phyloP scores from a whole-genome alignment of 495 filamentous ascomycete genomes.

The Talaromyces proteolyticus region DNA sequence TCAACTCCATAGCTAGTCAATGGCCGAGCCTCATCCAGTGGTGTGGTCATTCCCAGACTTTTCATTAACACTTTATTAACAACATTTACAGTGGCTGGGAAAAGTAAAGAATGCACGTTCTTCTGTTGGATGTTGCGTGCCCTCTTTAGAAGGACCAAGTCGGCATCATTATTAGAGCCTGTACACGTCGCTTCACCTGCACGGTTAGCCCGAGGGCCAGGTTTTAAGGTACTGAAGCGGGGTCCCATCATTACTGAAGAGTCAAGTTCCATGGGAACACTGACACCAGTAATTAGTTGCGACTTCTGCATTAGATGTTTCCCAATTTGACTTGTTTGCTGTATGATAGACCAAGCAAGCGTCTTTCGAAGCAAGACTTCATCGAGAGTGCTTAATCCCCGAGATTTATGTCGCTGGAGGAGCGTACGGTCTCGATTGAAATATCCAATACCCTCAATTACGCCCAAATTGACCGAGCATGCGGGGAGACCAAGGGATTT shows the following conservation, averaged over 20 bases:
- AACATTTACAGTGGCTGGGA: not conserved
- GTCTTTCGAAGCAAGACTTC: not conserved
- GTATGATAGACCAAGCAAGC: not conserved
- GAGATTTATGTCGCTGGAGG: not conserved
- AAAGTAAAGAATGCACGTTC: not conserved
- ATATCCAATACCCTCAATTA: constrained; percentile 20
- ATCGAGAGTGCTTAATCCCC: not conserved
- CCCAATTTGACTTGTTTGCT: not conserved
- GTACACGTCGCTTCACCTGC: not conserved
- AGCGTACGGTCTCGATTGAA: not conserved
- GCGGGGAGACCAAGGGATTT: constrained; percentile 15
- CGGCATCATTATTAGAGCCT: not conserved
- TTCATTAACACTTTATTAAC: not conserved
- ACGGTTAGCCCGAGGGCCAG: not conserved
- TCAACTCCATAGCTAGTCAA: constrained; percentile 40
- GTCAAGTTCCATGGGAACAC: not conserved
- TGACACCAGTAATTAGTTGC: not conserved
- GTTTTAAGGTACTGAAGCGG: not conserved
- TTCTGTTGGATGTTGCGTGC: not conserved
- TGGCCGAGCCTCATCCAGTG: constrained; percentile 1
- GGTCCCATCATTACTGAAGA: not conserved
- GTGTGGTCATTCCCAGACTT: not conserved
- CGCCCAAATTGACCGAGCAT: constrained; percentile 11
- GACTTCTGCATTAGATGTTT: not conserved
- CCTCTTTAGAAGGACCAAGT: not conserved